Evolutionary conservation across 768 basidiomycete genomes (phyloP).

Genomic region (Mycena olivaceomarginata): DNA sequence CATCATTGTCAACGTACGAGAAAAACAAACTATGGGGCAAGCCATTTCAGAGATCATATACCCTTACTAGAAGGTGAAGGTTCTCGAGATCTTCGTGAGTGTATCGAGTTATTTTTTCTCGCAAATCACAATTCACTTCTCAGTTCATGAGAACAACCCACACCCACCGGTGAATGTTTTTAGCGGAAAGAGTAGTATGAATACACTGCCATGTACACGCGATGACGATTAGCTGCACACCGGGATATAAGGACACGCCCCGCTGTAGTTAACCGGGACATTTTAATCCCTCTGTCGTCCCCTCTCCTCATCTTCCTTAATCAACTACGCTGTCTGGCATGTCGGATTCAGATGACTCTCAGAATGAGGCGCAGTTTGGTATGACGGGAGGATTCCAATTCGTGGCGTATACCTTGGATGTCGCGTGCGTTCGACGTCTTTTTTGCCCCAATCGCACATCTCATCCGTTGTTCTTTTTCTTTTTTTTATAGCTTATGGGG

Average conservation of each 20-base stretch:
- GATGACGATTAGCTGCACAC: constrained; percentile 2
- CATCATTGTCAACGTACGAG: not conserved
- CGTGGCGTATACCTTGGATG: constrained; percentile 5
- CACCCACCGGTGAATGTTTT: not conserved
- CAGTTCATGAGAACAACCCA: not conserved
- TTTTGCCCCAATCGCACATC: not conserved
- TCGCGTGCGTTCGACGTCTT: not conserved
- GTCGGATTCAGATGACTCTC: not conserved
- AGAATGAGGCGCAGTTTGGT: constrained; percentile 9
- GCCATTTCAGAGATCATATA: not conserved
- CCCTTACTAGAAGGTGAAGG: not conserved
- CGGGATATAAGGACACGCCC: not conserved
- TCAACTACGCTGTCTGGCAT: constrained; percentile 6
- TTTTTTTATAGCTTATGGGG: not conserved
- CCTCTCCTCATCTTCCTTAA: not conserved
- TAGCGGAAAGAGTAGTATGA: not conserved
- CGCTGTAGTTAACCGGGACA: not conserved
- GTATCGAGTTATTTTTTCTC: not conserved
- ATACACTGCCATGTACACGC: not conserved
- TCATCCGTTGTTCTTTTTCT: not conserved
- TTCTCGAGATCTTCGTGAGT: not conserved
- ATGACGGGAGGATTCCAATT: constrained; percentile 4
- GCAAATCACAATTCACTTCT: not conserved
- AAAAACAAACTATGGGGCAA: not conserved
- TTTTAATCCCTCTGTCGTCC: not conserved